Conservation (phyloP, 352 stramenopile species). For the Phytophthora sp. region DNA sequence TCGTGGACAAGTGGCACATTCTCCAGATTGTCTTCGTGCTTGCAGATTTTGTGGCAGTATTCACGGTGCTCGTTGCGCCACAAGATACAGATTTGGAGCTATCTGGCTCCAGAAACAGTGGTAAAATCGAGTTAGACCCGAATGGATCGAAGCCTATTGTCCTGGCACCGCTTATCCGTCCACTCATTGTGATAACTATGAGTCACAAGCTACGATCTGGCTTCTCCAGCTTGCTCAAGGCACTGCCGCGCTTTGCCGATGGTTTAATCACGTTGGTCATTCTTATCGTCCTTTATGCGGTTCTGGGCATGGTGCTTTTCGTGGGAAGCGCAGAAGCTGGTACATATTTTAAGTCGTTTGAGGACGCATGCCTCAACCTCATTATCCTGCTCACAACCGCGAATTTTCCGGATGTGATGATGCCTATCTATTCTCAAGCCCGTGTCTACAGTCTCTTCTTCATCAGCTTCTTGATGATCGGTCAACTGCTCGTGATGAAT, state of each 20-base stretch:
- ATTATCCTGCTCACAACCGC: conserved; percentile 1
- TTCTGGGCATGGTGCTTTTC: background rate
- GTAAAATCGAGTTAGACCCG: background rate
- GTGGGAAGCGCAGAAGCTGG: background rate
- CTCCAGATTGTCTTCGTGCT: background rate
- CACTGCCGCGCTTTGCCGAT: background rate
- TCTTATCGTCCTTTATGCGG: background rate
- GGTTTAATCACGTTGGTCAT: background rate
- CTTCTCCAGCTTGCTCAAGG: background rate
- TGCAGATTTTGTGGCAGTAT: background rate
- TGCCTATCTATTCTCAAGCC: background rate
- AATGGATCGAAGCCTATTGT: background rate
- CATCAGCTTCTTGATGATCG: conserved; percentile 4
- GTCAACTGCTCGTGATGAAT: background rate
- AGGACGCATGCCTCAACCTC: background rate
- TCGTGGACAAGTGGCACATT: background rate
- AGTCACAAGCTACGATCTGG: background rate
- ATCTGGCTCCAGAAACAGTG: background rate
- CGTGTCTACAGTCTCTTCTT: background rate
- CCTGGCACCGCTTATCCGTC: background rate
- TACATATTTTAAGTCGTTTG: background rate
- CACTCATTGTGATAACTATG: background rate
- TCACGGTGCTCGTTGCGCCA: background rate
- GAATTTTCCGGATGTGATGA: background rate
- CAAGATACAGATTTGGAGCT: background rate